phyloP scores from a whole-genome alignment of 1,284 basidiomycete species.

The Leccinum proximum region DNA sequence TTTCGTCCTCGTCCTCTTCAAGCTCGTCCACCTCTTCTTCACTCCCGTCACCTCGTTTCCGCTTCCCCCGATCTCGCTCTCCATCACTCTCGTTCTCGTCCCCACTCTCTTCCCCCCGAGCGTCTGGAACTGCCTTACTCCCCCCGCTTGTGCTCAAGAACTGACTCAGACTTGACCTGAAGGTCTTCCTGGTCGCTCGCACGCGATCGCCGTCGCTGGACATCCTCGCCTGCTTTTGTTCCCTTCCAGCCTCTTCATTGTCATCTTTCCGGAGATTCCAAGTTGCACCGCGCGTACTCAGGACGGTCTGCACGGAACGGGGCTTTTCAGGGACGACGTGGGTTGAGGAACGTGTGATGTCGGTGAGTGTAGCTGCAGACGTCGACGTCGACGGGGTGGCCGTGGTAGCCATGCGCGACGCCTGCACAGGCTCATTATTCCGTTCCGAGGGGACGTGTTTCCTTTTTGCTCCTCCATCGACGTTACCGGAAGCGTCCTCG shows the following conservation, averaged over 20 bases:
- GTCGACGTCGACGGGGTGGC: conserved; percentile 6
- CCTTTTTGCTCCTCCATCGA: conserved; percentile 1
- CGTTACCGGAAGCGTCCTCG: background rate
- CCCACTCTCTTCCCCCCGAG: conserved; percentile 21
- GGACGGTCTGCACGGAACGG: conserved; percentile 40
- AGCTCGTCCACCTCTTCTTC: conserved; percentile 21
- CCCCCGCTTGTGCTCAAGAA: conserved; percentile 46
- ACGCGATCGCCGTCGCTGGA: conserved; percentile 11
- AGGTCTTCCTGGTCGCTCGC: conserved; percentile 22
- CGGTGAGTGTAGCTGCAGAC: background rate
- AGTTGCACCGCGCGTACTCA: conserved; percentile 43
- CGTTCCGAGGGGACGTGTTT: background rate
- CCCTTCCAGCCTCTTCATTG: conserved; percentile 22
- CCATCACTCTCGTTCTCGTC: conserved; percentile 9
- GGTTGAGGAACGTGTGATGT: background rate
- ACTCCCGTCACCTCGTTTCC: conserved; percentile 6
- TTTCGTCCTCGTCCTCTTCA: conserved; percentile 4
- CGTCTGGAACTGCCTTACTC: conserved; percentile 28
- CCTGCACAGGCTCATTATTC: background rate
- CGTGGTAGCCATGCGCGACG: conserved; percentile 2
- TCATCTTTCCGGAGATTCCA: conserved; percentile 39
- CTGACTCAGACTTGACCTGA: conserved; percentile 44
- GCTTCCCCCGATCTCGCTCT: conserved; percentile 6
- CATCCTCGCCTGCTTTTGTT: conserved; percentile 18
- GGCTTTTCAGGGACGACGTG: conserved; percentile 15